phyloP scores from a whole-genome alignment of 1,284 basidiomycete genomes.

The Gomphus sp. region DNA sequence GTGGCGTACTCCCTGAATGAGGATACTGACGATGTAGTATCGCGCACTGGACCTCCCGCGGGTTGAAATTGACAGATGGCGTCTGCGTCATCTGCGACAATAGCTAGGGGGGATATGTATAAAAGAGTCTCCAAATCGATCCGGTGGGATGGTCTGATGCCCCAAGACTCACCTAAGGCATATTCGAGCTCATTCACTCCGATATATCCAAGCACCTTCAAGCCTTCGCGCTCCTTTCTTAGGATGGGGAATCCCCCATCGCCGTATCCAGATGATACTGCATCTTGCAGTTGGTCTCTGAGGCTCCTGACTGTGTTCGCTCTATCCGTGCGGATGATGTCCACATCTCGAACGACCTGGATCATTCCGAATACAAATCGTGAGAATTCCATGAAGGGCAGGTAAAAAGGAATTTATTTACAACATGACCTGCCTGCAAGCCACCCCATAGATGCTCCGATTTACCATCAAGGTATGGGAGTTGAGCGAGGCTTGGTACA shows the following conservation, averaged over 20 bases:
- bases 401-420: conserved; percentile 29
- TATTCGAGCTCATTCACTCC: conserved; percentile 91
- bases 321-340: conserved; percentile 57
- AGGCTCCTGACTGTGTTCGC: conserved; percentile 67
- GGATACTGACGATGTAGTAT: conserved; percentile 47
- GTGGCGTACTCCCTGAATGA: conserved; percentile 41
- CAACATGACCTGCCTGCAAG: conserved; percentile 66
- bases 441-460: conserved; percentile 83
- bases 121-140: neutral
- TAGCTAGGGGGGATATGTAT: conserved; percentile 33
- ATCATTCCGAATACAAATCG: conserved; percentile 13
- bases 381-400: neutral
- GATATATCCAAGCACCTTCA: conserved; percentile 85
- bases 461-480: conserved; percentile 89
- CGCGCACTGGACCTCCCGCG: conserved; percentile 27
- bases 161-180: conserved; percentile 61
- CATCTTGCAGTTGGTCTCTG: conserved; percentile 52
- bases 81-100: conserved; percentile 68
- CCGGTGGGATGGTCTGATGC: too few species aligned
- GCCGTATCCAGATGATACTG: conserved; percentile 53
- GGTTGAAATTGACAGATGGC: conserved; percentile 57
- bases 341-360: conserved; percentile 56
- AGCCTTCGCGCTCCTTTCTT: conserved; percentile 35
- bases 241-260: conserved; percentile 90
- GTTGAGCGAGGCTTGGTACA: conserved; percentile 46